Base-by-base conservation (phyloP, 1,139 yeast genomes). In the Arxiozyma heterogenica region DNA sequence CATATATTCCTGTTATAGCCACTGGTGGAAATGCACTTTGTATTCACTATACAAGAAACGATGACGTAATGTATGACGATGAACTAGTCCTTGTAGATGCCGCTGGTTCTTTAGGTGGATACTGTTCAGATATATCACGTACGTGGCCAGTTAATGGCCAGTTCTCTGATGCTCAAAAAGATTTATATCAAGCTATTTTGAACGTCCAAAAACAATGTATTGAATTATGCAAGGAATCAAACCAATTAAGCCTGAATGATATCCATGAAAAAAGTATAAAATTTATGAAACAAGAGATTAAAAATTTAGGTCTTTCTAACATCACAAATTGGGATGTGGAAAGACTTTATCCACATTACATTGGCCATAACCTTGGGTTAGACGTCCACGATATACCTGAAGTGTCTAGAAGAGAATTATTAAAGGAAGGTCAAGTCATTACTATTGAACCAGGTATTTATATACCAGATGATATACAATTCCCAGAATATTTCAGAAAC, bases 371-470 rank as follows among this genome's bases (percentile, higher is more conserved):
- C 65, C 74, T 94, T 50, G 99, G 99, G 0, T 72, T 94, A 49
- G 98, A 93, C 63, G 87, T 91, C 41, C 98, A 91, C 70, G 98
- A 91, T 67, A 77, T 84, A 30, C 89, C 93, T 17, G 70, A 76
- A 44, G 78, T 75, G 53, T 80, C 84, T 38, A 77, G 82, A 65
- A 76, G 68, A 61, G 78, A 75, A 50, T 75, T 71, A 44, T 65
- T 86, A 47, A 71, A 69, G 42, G 74, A 71, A 34, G 88, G 88
- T 3, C 89, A 85, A 62, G 97, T 93, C 2, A 75, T 93, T 48
- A 93, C 98, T 1, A 82, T 93, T 39, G 98, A 93, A 67, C 98
- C 98, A 0, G 98, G 98, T 27, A 78, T 93, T 42, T 93, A 93
- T 67, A 80, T 94, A 47, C 98, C 98, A 0, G 74, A 77, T 59